Base-by-base conservation (phyloP, 352 stramenopile species). In the Pilasporangium apinafurcum region DNA sequence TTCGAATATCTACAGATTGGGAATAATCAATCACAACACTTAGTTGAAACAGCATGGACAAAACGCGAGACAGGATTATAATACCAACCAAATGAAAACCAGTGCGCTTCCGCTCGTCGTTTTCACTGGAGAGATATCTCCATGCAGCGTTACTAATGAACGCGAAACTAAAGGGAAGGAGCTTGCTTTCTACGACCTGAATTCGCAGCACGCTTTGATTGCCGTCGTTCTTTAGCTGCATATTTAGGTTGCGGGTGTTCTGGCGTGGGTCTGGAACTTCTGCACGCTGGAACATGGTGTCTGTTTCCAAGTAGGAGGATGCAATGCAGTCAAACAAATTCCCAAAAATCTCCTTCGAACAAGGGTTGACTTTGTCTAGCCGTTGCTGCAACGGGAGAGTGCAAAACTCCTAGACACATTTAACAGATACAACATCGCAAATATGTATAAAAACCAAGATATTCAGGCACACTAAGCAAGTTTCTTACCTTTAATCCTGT, bases 1-100 rank as follows among this genome's bases (percentile, higher is more conserved):
- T 31, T 76, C 44, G 53, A 82, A 64, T 9, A 46, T 28, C 68
- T 82, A 37, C n/a, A 37, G 21, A n/a, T n/a, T n/a, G n/a, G n/a
- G n/a, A n/a, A n/a, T n/a, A n/a, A n/a, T n/a, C n/a, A n/a, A n/a
- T n/a, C n/a, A n/a, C n/a, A n/a, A n/a, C n/a, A n/a, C n/a, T n/a
- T n/a, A n/a, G n/a, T n/a, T n/a, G n/a, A n/a, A n/a, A n/a, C n/a
- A n/a, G n/a, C n/a, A n/a, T n/a, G n/a, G n/a, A n/a, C n/a, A n/a
- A n/a, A n/a, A n/a, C n/a, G n/a, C n/a, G n/a, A n/a, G n/a, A n/a
- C n/a, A n/a, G n/a, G n/a, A n/a, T n/a, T n/a, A n/a, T 5, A 30
- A 22, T 16, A 18, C 8, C 8, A 40, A 18, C 17, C 1, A 42
- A 31, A 16, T 73, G 42, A 13, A 79, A 73, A 4, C 48, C 45